Conservation (phyloP, 306 rosid genomes). For the Neltuma alba region DNA sequence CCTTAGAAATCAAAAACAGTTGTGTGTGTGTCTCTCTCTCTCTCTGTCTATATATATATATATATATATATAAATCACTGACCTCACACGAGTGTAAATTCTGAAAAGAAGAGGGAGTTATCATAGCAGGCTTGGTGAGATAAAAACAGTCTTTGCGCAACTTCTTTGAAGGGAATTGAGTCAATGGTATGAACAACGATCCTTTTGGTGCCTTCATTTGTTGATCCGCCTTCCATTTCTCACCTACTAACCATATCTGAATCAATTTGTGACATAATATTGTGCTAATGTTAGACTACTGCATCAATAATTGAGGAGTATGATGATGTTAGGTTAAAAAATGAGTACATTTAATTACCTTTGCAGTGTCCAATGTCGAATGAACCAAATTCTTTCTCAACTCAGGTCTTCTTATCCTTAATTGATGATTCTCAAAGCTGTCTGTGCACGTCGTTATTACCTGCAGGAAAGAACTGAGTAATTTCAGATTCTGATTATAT, state of each 20-base stretch:
- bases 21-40: not conserved
- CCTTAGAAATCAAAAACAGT: not conserved
- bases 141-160: constrained; percentile 74
- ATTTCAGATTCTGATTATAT: not conserved
- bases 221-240: constrained; percentile 50
- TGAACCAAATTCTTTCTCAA: constrained; percentile 43
- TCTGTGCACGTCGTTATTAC: constrained; percentile 42
- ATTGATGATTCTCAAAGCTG: constrained; percentile 54
- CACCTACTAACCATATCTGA: constrained; percentile 81
- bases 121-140: constrained; percentile 74
- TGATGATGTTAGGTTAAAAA: too few species aligned
- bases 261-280: too few species aligned
- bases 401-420: constrained; percentile 25
- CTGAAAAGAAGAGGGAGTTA: constrained; percentile 49
- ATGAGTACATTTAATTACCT: too few species aligned
- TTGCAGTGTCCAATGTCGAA: constrained; percentile 42
- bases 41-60: too few species aligned
- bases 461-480: constrained; percentile 37
- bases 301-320: too few species aligned
- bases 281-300: too few species aligned
- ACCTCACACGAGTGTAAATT: constrained; percentile 91
- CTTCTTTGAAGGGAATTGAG: constrained; percentile 73
- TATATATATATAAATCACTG: not conserved
- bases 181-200: constrained; percentile 68
- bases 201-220: constrained; percentile 74